A percentile compares a stretch with the other conserved stretches of the same genome.
Conservation (phyloP, 139 green algal species). For the Haematococcus lacustris region DNA sequence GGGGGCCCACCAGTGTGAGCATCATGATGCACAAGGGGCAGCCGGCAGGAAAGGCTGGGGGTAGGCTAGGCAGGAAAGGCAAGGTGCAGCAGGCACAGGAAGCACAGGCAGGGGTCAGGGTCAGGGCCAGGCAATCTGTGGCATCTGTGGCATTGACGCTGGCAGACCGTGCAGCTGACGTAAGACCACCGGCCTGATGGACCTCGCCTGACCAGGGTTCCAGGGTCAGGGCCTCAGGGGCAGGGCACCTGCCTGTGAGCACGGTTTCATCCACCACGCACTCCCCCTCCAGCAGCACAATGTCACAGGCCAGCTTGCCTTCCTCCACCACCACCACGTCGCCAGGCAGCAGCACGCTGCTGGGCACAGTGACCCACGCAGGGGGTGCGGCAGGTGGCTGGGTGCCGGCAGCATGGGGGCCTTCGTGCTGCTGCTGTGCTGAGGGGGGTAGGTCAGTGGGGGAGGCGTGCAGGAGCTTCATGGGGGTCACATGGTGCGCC, state of each 20-base stretch:
- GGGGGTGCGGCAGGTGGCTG: too few species aligned
- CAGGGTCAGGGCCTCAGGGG: not conserved
- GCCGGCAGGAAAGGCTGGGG: not conserved
- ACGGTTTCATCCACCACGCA: constrained; percentile 33
- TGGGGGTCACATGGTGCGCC: constrained; percentile 8
- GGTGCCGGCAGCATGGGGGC: too few species aligned
- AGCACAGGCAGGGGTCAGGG: too few species aligned
- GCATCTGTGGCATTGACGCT: not conserved
- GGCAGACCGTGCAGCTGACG: not conserved
- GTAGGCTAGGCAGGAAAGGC: not conserved
- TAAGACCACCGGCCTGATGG: too few species aligned
- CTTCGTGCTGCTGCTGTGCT: too few species aligned
- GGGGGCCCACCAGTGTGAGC: too few species aligned
- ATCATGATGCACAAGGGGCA: too few species aligned
- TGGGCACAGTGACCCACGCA: too few species aligned
- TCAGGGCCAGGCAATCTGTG: not conserved
- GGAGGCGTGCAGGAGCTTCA: too few species aligned
- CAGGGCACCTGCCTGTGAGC: not conserved
- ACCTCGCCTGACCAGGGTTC: not conserved
- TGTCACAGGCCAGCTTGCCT: constrained; percentile 28
- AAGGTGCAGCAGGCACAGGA: not conserved
- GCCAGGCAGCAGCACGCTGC: constrained; percentile 6
- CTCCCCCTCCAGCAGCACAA: constrained; percentile 33
- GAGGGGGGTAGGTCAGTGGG: too few species aligned
- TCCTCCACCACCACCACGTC: constrained; percentile 33